phyloP scores from a whole-genome alignment of 1,284 basidiomycete species.

The Waitea zeae region DNA sequence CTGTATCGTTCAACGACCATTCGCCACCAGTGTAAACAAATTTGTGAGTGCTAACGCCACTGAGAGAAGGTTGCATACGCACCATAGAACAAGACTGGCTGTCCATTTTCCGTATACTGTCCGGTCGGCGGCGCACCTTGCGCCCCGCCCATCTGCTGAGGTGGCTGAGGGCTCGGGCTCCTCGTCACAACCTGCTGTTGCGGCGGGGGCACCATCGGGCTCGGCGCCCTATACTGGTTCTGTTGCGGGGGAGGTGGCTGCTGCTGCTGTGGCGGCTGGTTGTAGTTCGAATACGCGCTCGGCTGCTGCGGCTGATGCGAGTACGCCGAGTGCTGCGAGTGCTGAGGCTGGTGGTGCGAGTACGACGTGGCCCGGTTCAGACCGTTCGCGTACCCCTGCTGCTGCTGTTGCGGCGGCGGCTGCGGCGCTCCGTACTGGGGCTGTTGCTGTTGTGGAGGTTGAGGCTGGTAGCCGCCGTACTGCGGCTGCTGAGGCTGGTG shows the following conservation, averaged over 20 bases:
- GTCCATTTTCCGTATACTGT: constrained; percentile 63
- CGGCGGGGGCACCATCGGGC: no score
- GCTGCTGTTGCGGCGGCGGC: constrained; percentile 8
- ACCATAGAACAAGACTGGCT: constrained; percentile 75
- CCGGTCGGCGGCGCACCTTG: constrained; percentile 31
- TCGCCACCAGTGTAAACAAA: constrained; percentile 3
- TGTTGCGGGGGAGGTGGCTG: constrained; percentile 14
- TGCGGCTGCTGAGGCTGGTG: no score
- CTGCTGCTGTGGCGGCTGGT: constrained; percentile 8
- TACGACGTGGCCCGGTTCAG: no score
- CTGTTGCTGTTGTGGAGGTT: constrained; percentile 13
- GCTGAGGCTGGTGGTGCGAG: constrained; percentile 9
- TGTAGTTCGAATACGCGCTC: constrained; percentile 6
- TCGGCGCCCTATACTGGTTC: not conserved
- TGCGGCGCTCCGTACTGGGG: constrained; percentile 11
- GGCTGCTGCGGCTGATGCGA: no score
- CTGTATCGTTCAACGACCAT: constrained; percentile 19
- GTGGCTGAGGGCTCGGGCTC: constrained; percentile 3
- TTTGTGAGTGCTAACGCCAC: not conserved
- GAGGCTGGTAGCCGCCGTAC: no score
- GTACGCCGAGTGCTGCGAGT: constrained; percentile 10
- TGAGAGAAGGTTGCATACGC: constrained; percentile 9
- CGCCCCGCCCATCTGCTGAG: not conserved
- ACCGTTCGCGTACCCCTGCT: no score
- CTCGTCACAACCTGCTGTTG: not conserved